Base-by-base conservation (phyloP, 495 filamentous ascomycete species). In the Cercophora newfieldiana region DNA sequence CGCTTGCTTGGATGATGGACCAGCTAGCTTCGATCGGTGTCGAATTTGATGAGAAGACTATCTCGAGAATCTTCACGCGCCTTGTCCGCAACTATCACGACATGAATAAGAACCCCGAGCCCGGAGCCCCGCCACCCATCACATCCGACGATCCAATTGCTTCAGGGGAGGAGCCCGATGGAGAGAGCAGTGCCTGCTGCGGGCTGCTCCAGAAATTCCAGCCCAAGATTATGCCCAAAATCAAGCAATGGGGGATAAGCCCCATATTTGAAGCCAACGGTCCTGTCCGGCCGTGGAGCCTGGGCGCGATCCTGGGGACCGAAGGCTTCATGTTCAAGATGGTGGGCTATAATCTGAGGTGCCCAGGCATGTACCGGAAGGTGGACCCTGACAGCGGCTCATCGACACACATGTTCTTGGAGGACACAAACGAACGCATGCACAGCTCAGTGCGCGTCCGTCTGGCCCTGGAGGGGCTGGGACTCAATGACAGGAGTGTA, bases 1-100 rank as follows among this genome's bases (percentile, higher is more conserved):
- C 84, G 3, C 77, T 91, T 48, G 88, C 87, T 22, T 91, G 89
- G 80, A 91, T 91, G 88, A 87, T 91, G 81, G 82, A 86, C 62
- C 87, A 90, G 66, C 79, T 90, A 7, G 78, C 82, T 14, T 85
- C 84, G 6, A 85, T 89, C 18, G 83, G 88, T 6, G 85, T 88
- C 64, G 76, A 86, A 51, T 84, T 88, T 64, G 74, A 80, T 51
- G 73, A 83, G 28, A 81, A 83, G 29, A 76, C 82, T 5, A 77
- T 89, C 21, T 80, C 85, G n/a, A 73, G 78, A 24, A 77, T 86
- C 7, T 81, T 80, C 66, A 84, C 77, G 48, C 76, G 77, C 6
- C 71, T 77, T 26, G 83, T 79, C 51, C 86, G 84, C 67, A 74
- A 75, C 58, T 76, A 77, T 31, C 70, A 59, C 66, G 44, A 69